A percentile compares a stretch with the other conserved stretches of the same genome.
These are phyloP conservation scores for Acanthamoeba divionensis DNA, from an alignment of 208 protist species.

Conservation along the genomic window DNA sequence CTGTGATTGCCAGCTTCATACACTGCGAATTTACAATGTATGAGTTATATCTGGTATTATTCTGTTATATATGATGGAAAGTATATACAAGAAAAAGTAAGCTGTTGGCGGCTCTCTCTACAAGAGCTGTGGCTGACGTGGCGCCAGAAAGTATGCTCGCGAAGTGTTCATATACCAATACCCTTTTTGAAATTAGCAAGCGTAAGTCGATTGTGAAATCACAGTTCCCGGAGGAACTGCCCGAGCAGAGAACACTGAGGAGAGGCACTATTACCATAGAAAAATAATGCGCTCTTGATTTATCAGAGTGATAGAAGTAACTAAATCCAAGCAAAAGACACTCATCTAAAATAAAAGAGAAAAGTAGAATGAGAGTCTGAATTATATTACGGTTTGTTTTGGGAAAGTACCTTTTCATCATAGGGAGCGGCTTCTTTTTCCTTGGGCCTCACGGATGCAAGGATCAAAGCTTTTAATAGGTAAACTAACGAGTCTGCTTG, in stretches of 20 bases:
- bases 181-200: neutral
- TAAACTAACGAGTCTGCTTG: constrained; percentile 44
- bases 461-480: constrained; percentile 19
- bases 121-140: neutral
- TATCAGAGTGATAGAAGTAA: neutral
- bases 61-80: neutral
- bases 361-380: neutral
- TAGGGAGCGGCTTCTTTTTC: neutral
- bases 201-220: neutral
- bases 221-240: neutral
- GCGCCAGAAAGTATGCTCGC: neutral
- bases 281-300: constrained; percentile 49
- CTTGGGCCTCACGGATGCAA: neutral
- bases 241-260: neutral
- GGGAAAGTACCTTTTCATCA: constrained; percentile 26
- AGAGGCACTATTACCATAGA: neutral
- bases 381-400: too few species aligned
- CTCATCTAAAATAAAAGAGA: neutral
- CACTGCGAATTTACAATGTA: neutral
- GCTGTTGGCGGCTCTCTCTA: neutral
- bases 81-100: neutral
- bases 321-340: constrained; percentile 19
- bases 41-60: neutral
- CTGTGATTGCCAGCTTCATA: neutral
- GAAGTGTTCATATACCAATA: constrained; percentile 51